Evolutionary conservation across 2,329 filamentous ascomycete species (phyloP).

Genomic region (Talaromyces sp.): DNA sequence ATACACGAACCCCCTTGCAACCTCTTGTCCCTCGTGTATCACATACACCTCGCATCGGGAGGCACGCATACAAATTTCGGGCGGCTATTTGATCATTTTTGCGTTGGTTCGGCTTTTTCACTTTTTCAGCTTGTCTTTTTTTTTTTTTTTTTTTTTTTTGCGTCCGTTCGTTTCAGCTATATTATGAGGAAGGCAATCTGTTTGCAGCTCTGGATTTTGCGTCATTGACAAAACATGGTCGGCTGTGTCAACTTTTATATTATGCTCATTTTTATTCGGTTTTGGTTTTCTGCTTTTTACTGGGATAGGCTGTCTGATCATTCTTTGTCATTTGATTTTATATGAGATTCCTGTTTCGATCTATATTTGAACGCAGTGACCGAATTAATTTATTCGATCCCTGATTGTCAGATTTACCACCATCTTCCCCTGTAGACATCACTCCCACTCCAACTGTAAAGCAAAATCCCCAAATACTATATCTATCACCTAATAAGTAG

Average conservation of each 20-base stretch:
- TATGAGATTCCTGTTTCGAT: not conserved
- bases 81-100: conserved; percentile 30
- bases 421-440: no score
- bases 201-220: conserved; percentile 11
- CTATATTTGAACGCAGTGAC: no score
- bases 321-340: conserved; percentile 16
- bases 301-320: conserved; percentile 47
- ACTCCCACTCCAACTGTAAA: no score
- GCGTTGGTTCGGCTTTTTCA: conserved; percentile 3
- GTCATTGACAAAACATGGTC: conserved; percentile 23
- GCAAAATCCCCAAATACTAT: no score
- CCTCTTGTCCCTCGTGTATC: conserved; percentile 2
- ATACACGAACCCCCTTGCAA: not conserved
- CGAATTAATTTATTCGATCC: no score
- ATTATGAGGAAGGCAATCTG: conserved; percentile 27
- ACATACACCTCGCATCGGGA: not conserved
- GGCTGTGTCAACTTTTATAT: conserved; percentile 25
- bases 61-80: conserved; percentile 22
- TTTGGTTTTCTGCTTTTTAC: conserved; percentile 23
- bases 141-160: conserved; percentile 1
- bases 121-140: conserved; percentile 16
- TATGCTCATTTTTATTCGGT: conserved; percentile 16
- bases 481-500: no score
- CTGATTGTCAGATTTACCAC: no score
- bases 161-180: conserved; percentile 2